phyloP scores from a whole-genome alignment of 1,284 basidiomycete genomes.

The Cryptococcus hybrid region DNA sequence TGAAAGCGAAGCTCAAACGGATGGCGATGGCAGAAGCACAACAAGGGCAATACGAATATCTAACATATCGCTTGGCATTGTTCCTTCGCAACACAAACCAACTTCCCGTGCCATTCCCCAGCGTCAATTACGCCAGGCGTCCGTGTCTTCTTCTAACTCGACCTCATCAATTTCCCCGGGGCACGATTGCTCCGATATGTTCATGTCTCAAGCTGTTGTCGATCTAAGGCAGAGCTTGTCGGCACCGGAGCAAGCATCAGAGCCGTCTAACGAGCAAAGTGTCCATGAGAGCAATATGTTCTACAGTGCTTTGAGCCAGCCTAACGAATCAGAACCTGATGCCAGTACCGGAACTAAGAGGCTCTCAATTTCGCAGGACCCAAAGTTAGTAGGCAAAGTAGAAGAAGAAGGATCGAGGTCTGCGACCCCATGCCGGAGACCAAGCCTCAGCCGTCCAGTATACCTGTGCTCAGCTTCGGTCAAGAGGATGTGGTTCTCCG shows the following conservation, averaged over 20 bases:
- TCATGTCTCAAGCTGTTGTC: slow-evolving; percentile 53
- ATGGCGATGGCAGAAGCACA: slow-evolving; percentile 9
- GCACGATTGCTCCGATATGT: slow-evolving; percentile 38
- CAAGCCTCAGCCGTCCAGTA: slow-evolving; percentile 2
- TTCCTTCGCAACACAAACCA: slow-evolving; percentile 3
- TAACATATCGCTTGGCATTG: slow-evolving; percentile 23
- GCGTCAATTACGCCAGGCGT: slow-evolving; percentile 13
- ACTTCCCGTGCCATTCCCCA: neutral
- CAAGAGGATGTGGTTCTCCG: slow-evolving; percentile 39
- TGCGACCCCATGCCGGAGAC: slow-evolving; percentile 26
- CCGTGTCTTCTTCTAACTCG: slow-evolving; percentile 25
- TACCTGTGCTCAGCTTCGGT: slow-evolving; percentile 38
- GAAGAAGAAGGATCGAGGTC: slow-evolving; percentile 8
- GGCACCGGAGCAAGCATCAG: neutral
- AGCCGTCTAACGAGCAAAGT: slow-evolving; percentile 18
- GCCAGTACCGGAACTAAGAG: neutral
- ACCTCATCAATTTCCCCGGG: slow-evolving; percentile 6
- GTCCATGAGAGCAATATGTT: slow-evolving; percentile 35
- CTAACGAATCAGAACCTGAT: neutral
- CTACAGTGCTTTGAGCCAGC: slow-evolving; percentile 25
- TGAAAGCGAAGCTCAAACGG: slow-evolving; percentile 23
- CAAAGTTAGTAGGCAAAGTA: neutral
- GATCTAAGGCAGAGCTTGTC: slow-evolving; percentile 49
- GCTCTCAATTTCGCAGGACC: too few species aligned
- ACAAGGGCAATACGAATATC: slow-evolving; percentile 27